These are phyloP conservation scores for Leccinum boreale DNA, from an alignment of 768 basidiomycete genomes.

Conservation along the genomic window DNA sequence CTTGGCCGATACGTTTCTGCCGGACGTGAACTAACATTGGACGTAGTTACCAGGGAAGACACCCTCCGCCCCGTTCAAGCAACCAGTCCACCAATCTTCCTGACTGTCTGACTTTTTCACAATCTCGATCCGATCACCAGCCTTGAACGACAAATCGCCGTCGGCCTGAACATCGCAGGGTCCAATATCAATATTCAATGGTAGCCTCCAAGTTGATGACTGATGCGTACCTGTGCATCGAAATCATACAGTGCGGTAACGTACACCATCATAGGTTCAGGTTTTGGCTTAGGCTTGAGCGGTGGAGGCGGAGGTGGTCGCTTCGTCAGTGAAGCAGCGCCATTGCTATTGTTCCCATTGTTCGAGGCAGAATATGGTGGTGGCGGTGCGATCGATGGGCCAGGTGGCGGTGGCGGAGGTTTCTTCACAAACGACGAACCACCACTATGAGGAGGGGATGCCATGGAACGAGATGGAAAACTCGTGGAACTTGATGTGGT, in stretches of 20 bases:
- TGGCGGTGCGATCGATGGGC: slow-evolving; percentile 41
- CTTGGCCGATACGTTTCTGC: neutral
- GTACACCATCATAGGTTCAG: slow-evolving; percentile 59
- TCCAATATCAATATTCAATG: neutral
- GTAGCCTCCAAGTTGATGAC: neutral
- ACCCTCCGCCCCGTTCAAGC: slow-evolving; percentile 75
- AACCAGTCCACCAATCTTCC: slow-evolving; percentile 98
- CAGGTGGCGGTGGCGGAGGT: slow-evolving; percentile 36
- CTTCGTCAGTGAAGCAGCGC: slow-evolving; percentile 43
- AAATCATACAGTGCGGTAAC: slow-evolving; percentile 96
- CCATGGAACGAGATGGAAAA: slow-evolving; percentile 21
- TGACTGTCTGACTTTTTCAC: slow-evolving; percentile 75
- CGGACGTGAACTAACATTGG: slow-evolving; percentile 15
- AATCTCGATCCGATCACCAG: slow-evolving; percentile 89
- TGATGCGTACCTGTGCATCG: slow-evolving; percentile 65
- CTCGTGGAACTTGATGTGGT: slow-evolving; percentile 29
- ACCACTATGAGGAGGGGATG: slow-evolving; percentile 21
- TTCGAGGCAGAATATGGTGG: slow-evolving; percentile 31
- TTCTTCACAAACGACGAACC: slow-evolving; percentile 39
- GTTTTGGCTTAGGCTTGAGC: slow-evolving; percentile 83
- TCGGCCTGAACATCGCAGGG: slow-evolving; percentile 54
- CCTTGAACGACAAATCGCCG: slow-evolving; percentile 86
- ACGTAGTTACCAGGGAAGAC: slow-evolving; percentile 79
- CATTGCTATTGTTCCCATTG: slow-evolving; percentile 16
- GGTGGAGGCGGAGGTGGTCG: slow-evolving; percentile 92